Percentiles rank a stretch among this genome's conserved stretches.
Conservation (phyloP, 768 basidiomycete species). For the Ramaria sp. region DNA sequence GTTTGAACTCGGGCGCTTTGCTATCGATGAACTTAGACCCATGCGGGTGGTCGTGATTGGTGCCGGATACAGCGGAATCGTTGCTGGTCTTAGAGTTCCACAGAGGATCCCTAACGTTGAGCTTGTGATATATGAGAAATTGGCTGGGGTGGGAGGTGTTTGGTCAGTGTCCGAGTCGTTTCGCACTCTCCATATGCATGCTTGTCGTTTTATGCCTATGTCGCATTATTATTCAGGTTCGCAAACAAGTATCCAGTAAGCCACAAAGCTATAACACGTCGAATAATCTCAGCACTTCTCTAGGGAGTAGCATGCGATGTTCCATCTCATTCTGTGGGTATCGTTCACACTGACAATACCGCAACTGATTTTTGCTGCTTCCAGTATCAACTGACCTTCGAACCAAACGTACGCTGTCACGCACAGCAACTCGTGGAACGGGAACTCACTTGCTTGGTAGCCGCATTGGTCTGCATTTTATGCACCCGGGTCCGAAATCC, state of each 20-base stretch:
- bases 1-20: slow-evolving; percentile 24
- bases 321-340: slow-evolving; percentile 41
- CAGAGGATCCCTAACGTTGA: slow-evolving; percentile 44
- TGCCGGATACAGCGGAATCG: slow-evolving; percentile 50
- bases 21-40: slow-evolving; percentile 42
- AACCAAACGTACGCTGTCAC: slow-evolving; percentile 30
- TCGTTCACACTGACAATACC: background rate
- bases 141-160: slow-evolving; percentile 48
- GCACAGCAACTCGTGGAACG: background rate
- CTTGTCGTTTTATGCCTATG: background rate
- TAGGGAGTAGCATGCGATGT: slow-evolving; percentile 54
- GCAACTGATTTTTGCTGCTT: background rate
- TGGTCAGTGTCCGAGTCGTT: slow-evolving; percentile 31
- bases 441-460: slow-evolving; percentile 18
- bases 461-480: slow-evolving; percentile 54
- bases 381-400: slow-evolving; percentile 52
- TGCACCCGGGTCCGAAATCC: slow-evolving; percentile 49
- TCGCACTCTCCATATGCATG: slow-evolving; percentile 9
- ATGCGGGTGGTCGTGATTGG: slow-evolving; percentile 48
- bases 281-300: background rate
- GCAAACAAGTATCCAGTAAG: slow-evolving; percentile 41
- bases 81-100: slow-evolving; percentile 47
- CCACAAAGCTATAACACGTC: background rate
- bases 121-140: slow-evolving; percentile 49
- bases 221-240: background rate